A percentile compares a stretch with the other conserved stretches of the same genome.
These are phyloP conservation scores for Cladosporium cucumerinum DNA, from an alignment of 2,329 filamentous ascomycete species.

Conservation along the genomic window DNA sequence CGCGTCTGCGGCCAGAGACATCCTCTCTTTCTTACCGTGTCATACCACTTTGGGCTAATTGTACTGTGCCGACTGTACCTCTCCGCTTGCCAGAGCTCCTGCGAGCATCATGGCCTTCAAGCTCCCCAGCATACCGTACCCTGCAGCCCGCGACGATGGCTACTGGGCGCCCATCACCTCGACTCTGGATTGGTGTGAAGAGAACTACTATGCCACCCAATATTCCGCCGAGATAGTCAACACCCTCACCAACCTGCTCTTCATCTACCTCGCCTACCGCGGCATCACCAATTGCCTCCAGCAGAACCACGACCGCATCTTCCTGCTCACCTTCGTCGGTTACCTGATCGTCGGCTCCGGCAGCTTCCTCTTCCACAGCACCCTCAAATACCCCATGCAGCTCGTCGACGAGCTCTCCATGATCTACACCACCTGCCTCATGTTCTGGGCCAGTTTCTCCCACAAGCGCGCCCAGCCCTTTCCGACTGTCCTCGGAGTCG, in stretches of 20 bases:
- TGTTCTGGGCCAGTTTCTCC: constrained; percentile 71
- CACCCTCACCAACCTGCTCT: constrained; percentile 77
- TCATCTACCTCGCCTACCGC: constrained; percentile 72
- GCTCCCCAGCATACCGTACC: constrained; percentile 33
- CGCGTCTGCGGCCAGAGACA: not conserved
- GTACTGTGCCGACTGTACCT: constrained; percentile 5
- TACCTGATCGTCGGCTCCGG: constrained; percentile 61
- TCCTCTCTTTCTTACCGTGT: not conserved
- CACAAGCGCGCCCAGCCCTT: constrained; percentile 57
- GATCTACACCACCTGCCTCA: constrained; percentile 69
- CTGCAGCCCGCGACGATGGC: constrained; percentile 30
- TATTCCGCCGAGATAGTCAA: constrained; percentile 77
- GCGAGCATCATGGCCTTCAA: constrained; percentile 37
- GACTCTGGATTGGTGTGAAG: constrained; percentile 77
- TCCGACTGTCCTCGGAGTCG: constrained; percentile 54
- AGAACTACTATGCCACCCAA: constrained; percentile 72
- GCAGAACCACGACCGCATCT: constrained; percentile 72
- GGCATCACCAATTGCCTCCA: constrained; percentile 70
- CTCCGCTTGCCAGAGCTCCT: not conserved
- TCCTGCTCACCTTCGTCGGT: constrained; percentile 63
- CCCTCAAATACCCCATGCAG: constrained; percentile 68
- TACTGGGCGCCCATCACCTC: constrained; percentile 67
- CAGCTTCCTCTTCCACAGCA: constrained; percentile 62
- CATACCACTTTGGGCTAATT: not conserved
- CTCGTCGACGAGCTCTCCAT: constrained; percentile 67